Conservation (phyloP, 768 basidiomycete species). For the Botryobasidium botryosum region DNA sequence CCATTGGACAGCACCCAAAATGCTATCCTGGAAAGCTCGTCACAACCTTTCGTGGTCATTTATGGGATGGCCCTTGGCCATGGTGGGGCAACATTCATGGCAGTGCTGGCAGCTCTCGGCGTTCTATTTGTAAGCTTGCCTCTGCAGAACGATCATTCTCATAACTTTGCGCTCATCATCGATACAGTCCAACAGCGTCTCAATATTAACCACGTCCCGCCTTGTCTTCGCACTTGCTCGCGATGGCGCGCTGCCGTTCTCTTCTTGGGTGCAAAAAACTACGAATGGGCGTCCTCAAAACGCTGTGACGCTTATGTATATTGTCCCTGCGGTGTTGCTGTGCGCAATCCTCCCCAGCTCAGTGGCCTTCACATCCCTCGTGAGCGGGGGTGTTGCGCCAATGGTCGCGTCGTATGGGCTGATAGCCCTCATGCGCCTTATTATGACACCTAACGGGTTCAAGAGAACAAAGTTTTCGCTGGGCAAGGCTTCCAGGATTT, state of each 20-base stretch:
- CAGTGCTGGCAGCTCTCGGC: slow-evolving; percentile 18
- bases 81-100: slow-evolving; percentile 20
- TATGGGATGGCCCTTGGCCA: slow-evolving; percentile 18
- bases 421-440: slow-evolving; percentile 13
- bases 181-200: slow-evolving; percentile 19
- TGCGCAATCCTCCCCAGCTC: slow-evolving; percentile 20
- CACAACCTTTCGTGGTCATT: slow-evolving; percentile 22
- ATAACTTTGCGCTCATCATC: too few relatives aligned
- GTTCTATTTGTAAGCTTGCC: slow-evolving; percentile 14
- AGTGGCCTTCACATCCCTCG: slow-evolving; percentile 23
- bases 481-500: slow-evolving; percentile 27
- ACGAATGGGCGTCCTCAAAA: slow-evolving; percentile 20
- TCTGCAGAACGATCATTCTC: too few relatives aligned
- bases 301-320: slow-evolving; percentile 19
- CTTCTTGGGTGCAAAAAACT: slow-evolving; percentile 19
- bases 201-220: slow-evolving; percentile 20
- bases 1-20: slow-evolving; percentile 16
- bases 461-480: slow-evolving; percentile 16
- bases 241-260: slow-evolving; percentile 21
- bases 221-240: slow-evolving; percentile 22
- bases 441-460: slow-evolving; percentile 18
- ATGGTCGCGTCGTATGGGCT: slow-evolving; percentile 19
- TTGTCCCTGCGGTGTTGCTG: slow-evolving; percentile 16
- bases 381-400: slow-evolving; percentile 20
- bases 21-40: too few relatives aligned